phyloP scores from a whole-genome alignment of 78 protist genomes.

The Creolimax fragrantissima region DNA sequence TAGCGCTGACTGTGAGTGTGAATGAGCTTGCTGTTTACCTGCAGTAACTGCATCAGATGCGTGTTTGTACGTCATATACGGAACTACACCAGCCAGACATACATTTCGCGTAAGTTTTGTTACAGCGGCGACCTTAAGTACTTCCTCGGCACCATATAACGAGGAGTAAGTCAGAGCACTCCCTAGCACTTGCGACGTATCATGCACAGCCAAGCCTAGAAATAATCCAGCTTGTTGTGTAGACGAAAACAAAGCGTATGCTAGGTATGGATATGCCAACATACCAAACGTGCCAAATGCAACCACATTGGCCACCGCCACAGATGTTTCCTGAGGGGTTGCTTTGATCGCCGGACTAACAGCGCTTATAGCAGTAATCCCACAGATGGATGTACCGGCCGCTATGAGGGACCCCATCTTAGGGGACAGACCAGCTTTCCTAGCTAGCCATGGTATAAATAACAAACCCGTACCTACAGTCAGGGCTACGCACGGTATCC shows the following conservation, averaged over 20 bases:
- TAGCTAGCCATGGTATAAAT: background rate
- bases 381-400: slow-evolving; percentile 24
- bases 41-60: background rate
- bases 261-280: slow-evolving; percentile 30
- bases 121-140: background rate
- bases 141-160: background rate
- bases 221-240: background rate
- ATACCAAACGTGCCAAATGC: slow-evolving; percentile 43
- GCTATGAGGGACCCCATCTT: slow-evolving; percentile 18
- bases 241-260: background rate
- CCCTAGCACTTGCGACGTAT: slow-evolving; percentile 27
- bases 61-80: background rate
- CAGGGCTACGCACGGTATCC: background rate
- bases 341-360: slow-evolving; percentile 30
- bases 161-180: background rate
- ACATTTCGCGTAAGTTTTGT: slow-evolving; percentile 33
- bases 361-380: slow-evolving; percentile 42
- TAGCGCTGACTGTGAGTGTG: background rate
- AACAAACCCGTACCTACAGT: background rate
- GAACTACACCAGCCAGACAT: slow-evolving; percentile 26
- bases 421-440: background rate
- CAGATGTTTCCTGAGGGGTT: background rate
- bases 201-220: slow-evolving; percentile 33
- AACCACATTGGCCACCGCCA: slow-evolving; percentile 53
- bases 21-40: background rate